A percentile compares a stretch with the other conserved stretches of the same genome.
phyloP scores from a whole-genome alignment of 2,329 filamentous ascomycete genomes.

The Exophiala mesophila region DNA sequence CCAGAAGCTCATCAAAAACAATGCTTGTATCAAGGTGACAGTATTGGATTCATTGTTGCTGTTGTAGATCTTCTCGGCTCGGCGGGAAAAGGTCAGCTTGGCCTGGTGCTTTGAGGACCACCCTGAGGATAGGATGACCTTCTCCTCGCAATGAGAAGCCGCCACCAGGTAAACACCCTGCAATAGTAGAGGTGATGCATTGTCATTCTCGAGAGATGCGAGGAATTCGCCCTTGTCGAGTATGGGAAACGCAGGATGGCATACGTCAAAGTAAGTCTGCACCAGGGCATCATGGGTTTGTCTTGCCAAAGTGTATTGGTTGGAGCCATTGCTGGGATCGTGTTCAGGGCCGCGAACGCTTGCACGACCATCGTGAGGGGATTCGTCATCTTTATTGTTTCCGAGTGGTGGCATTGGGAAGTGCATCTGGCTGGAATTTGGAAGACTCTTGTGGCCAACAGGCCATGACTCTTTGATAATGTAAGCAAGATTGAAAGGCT shows the following conservation, averaged over 20 bases:
- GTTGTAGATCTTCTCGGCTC: not conserved
- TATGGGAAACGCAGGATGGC: not conserved
- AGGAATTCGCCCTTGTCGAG: not conserved
- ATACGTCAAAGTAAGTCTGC: not conserved
- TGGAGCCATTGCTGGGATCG: too few species aligned
- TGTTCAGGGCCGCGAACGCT: too few species aligned
- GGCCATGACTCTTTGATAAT: too few species aligned
- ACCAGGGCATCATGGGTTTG: too few species aligned
- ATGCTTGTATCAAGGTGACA: not conserved
- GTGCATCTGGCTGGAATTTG: too few species aligned
- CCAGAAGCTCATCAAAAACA: slow-evolving; percentile 18
- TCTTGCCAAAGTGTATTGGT: too few species aligned
- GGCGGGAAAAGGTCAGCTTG: not conserved
- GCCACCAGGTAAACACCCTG: not conserved
- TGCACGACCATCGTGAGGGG: too few species aligned
- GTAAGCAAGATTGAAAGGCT: too few species aligned
- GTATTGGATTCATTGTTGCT: not conserved
- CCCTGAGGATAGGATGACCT: not conserved
- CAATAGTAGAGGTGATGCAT: not conserved
- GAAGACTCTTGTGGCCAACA: too few species aligned
- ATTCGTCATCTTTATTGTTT: too few species aligned
- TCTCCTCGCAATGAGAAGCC: not conserved
- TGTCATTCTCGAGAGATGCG: not conserved
- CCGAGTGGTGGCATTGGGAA: too few species aligned
- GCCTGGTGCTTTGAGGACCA: not conserved